Evolutionary conservation across 495 filamentous ascomycete species (phyloP).

Genomic region (Apodospora peruviana): DNA sequence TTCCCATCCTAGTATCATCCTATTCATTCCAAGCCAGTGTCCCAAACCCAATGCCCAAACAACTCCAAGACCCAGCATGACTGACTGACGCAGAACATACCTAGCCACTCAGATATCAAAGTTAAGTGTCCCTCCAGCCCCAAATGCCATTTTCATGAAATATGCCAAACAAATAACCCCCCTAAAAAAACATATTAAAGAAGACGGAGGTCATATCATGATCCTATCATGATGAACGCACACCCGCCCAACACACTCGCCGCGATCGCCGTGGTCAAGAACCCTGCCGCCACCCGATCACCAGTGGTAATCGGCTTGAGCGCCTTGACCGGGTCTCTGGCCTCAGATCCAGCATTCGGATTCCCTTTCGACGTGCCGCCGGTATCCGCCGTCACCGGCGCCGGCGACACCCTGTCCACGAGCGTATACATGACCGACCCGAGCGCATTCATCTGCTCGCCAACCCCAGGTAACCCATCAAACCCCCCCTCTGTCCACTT

Average conservation of each 20-base stretch:
- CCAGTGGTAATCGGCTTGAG: slow-evolving; percentile 43
- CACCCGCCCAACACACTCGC: slow-evolving; percentile 45
- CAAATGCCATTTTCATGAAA: no score
- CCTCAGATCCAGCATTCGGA: slow-evolving; percentile 46
- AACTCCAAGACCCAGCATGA: no score
- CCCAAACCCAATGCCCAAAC: no score
- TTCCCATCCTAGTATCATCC: no score
- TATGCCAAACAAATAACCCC: not conserved
- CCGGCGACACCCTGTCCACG: slow-evolving; percentile 40
- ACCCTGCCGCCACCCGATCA: slow-evolving; percentile 60
- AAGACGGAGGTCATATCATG: not conserved
- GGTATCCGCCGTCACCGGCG: slow-evolving; percentile 49
- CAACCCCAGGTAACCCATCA: slow-evolving; percentile 49
- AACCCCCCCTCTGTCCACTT: slow-evolving; percentile 40
- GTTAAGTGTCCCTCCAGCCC: no score
- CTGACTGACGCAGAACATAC: no score
- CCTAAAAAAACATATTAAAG: not conserved
- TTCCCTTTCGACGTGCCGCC: slow-evolving; percentile 66
- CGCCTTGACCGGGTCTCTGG: slow-evolving; percentile 13
- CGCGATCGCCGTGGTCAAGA: slow-evolving; percentile 56
- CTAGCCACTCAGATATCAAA: no score
- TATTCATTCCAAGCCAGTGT: no score
- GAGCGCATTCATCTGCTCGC: slow-evolving; percentile 69
- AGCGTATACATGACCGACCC: slow-evolving; percentile 62
- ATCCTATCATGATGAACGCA: slow-evolving; percentile 36